phyloP scores from a whole-genome alignment of 257 asterid genomes.

The Salvia miltiorrhiza region DNA sequence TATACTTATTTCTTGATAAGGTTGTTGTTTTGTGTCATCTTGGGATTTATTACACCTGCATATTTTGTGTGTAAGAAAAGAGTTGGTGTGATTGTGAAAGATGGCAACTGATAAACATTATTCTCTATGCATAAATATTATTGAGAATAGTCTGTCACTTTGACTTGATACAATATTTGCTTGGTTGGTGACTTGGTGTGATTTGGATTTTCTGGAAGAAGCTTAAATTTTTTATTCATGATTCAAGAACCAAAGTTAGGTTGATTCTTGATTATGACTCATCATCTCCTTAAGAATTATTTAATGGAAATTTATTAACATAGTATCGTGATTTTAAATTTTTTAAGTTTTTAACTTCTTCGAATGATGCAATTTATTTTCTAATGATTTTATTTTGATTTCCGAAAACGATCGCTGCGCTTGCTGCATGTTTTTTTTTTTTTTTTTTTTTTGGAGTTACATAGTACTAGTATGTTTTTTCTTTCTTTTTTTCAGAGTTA shows the following conservation, averaged over 20 bases:
- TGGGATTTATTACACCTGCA: background rate
- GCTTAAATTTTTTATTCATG: no score
- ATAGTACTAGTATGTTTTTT: no score
- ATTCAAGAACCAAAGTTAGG: no score
- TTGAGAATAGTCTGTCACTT: background rate
- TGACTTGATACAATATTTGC: background rate
- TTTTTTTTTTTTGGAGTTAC: no score
- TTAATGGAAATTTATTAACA: background rate
- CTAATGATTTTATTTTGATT: background rate
- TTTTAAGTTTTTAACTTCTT: no score
- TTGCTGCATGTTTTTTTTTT: no score
- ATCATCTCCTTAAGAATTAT: background rate
- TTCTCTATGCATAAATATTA: no score
- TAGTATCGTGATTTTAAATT: background rate
- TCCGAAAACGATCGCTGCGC: background rate
- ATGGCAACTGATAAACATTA: background rate
- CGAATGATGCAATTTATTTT: background rate
- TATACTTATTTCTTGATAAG: background rate
- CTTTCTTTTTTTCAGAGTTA: no score
- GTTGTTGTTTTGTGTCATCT: conserved; percentile 1
- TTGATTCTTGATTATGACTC: background rate
- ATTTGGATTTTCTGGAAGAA: conserved; percentile 20
- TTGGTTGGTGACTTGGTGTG: conserved; percentile 15
- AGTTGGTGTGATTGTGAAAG: conserved; percentile 22
- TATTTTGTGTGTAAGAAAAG: background rate